A percentile compares a stretch with the other conserved stretches of the same genome.
phyloP scores from a whole-genome alignment of 805 yeast genomes.

The Torulaspora microellipsoides region DNA sequence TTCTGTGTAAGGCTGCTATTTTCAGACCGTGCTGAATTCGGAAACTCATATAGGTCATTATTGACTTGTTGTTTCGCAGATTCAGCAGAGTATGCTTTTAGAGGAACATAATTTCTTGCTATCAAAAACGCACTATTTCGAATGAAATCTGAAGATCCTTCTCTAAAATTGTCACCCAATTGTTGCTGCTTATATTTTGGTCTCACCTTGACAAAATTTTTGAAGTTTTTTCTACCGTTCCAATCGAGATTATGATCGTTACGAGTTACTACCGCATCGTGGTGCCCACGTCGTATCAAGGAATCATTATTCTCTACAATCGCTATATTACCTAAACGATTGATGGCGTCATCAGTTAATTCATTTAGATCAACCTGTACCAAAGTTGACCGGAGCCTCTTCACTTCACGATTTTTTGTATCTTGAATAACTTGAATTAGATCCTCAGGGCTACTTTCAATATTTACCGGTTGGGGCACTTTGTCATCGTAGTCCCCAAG shows the following conservation, averaged over 20 bases:
- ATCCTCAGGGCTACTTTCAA: slow-evolving; percentile 4
- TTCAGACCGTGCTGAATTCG: not conserved
- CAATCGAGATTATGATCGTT: slow-evolving; percentile 18
- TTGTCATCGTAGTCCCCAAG: slow-evolving; percentile 2
- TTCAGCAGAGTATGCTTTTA: slow-evolving; percentile 21
- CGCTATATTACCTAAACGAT: slow-evolving; percentile 32
- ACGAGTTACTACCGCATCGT: not conserved
- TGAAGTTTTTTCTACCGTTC: slow-evolving; percentile 38
- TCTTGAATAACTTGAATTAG: slow-evolving; percentile 34
- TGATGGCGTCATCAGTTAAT: slow-evolving; percentile 31
- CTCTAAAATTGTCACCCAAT: slow-evolving; percentile 1
- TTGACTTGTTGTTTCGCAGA: slow-evolving; percentile 3
- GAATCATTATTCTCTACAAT: slow-evolving; percentile 33
- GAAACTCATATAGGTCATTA: slow-evolving; percentile 8
- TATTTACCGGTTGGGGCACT: not conserved
- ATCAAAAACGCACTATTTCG: slow-evolving; percentile 25
- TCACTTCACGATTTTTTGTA: slow-evolving; percentile 30
- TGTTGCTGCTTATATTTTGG: slow-evolving; percentile 16
- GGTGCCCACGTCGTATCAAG: slow-evolving; percentile 16
- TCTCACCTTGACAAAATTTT: slow-evolving; percentile 36
- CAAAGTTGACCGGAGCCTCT: slow-evolving; percentile 26
- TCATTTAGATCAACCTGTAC: slow-evolving; percentile 26
- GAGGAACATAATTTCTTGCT: slow-evolving; percentile 34
- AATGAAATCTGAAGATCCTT: slow-evolving; percentile 12
- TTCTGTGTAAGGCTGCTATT: not conserved